phyloP scores from a whole-genome alignment of 192 early-diverging fungal species.

The Entomortierella lignicola region DNA sequence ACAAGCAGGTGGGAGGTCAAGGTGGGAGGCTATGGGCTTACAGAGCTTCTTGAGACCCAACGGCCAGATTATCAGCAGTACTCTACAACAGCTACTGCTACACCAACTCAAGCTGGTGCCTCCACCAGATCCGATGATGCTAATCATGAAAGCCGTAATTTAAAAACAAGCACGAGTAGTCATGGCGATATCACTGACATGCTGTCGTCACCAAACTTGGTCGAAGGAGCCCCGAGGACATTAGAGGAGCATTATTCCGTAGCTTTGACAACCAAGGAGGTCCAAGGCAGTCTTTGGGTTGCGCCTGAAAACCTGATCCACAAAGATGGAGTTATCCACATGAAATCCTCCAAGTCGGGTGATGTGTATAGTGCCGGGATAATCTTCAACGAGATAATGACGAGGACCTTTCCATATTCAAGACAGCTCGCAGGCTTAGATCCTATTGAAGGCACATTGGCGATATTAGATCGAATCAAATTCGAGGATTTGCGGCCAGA shows the following conservation, averaged over 20 bases:
- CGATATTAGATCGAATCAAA: conserved; percentile 31
- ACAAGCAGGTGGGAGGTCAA: conserved; percentile 61
- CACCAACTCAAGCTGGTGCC: too few species aligned
- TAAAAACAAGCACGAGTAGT: too few species aligned
- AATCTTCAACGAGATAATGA: conserved; percentile 62
- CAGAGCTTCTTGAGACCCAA: conserved; percentile 39
- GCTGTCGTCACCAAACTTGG: too few species aligned
- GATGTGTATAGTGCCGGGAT: conserved; percentile 55
- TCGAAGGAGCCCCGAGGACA: too few species aligned
- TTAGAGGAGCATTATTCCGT: too few species aligned
- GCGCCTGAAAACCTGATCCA: conserved; percentile 41
- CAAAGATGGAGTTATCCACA: conserved; percentile 7
- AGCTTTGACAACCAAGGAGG: conserved; percentile 16
- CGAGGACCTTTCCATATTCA: conserved; percentile 51
- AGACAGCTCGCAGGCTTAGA: conserved; percentile 25
- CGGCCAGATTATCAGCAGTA: conserved; percentile 7
- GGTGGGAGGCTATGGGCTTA: conserved; percentile 56
- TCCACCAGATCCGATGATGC: too few species aligned
- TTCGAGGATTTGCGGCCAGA: conserved; percentile 33
- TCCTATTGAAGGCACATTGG: conserved; percentile 6
- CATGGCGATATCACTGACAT: too few species aligned
- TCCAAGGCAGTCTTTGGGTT: conserved; percentile 36
- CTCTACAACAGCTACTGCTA: not conserved
- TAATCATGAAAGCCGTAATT: too few species aligned
- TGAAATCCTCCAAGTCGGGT: not conserved